phyloP scores from a whole-genome alignment of 1,139 yeast genomes.

The Pichia sp. region DNA sequence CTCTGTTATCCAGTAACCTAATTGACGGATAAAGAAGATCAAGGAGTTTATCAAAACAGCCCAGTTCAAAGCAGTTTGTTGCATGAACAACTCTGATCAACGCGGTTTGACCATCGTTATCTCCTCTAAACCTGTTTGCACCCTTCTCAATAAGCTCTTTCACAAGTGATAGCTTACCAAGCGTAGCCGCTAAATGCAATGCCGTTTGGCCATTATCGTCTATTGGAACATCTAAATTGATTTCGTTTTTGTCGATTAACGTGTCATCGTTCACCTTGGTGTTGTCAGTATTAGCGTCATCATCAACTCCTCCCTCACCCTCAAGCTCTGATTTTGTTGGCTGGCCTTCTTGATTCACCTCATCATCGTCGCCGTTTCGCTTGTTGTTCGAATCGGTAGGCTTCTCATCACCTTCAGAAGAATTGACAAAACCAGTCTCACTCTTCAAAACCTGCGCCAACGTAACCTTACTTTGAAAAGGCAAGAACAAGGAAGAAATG shows the following conservation, averaged over 20 bases:
- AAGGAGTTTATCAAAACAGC: conserved; percentile 67
- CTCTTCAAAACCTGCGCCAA: conserved; percentile 10
- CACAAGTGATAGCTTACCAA: conserved; percentile 74
- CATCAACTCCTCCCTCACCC: neutral
- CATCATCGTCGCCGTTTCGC: neutral
- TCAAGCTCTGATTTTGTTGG: neutral
- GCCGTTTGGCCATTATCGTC: conserved; percentile 94
- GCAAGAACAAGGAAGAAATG: conserved; percentile 53
- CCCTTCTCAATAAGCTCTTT: conserved; percentile 71
- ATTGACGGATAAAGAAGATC: conserved; percentile 76
- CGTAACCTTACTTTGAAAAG: conserved; percentile 33
- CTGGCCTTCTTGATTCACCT: neutral
- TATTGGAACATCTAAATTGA: conserved; percentile 75
- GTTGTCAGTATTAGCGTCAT: neutral
- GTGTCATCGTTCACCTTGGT: neutral
- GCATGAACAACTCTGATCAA: conserved; percentile 84
- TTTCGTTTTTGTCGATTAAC: conserved; percentile 25
- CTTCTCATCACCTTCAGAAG: conserved; percentile 1
- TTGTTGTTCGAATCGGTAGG: neutral
- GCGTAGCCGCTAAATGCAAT: conserved; percentile 92
- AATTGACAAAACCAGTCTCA: conserved; percentile 2
- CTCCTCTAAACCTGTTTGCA: conserved; percentile 62
- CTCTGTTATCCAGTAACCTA: conserved; percentile 65
- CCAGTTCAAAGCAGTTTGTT: conserved; percentile 76
- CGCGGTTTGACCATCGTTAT: conserved; percentile 85